phyloP scores from a whole-genome alignment of 2,329 filamentous ascomycete species.

The Fusarium udum region DNA sequence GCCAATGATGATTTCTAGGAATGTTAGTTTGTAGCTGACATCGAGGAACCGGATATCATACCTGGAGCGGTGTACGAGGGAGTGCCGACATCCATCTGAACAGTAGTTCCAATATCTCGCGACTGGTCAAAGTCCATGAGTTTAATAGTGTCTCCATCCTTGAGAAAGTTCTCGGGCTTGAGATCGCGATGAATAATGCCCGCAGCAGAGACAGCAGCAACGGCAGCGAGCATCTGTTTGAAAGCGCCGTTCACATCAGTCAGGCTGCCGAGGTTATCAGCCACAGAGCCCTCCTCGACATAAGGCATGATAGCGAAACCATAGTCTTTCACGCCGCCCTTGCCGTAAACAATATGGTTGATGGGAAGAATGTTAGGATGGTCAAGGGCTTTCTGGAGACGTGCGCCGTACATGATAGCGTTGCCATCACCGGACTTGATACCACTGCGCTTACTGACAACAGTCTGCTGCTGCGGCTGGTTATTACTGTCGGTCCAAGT shows the following conservation, averaged over 20 bases:
- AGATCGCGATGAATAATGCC: conserved; percentile 17
- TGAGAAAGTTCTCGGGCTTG: conserved; percentile 24
- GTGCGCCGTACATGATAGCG: neutral
- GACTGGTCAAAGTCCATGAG: conserved; percentile 27
- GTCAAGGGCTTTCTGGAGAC: neutral
- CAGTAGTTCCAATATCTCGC: neutral
- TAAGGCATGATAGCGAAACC: conserved; percentile 16
- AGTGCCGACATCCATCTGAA: conserved; percentile 12
- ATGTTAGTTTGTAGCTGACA: rapidly evolving
- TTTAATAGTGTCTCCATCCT: conserved; percentile 15
- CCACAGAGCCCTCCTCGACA: conserved; percentile 4
- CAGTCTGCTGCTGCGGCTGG: neutral
- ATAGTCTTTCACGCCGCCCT: neutral
- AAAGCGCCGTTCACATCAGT: conserved; percentile 4
- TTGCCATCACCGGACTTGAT: neutral
- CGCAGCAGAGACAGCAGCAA: conserved; percentile 8
- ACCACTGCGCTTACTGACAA: conserved; percentile 14
- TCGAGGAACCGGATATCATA: neutral
- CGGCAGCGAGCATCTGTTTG: conserved; percentile 16
- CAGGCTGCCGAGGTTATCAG: conserved; percentile 1
- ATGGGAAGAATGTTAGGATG: conserved; percentile 14
- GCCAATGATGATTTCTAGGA: conserved; percentile 4
- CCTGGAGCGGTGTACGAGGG: conserved; percentile 12
- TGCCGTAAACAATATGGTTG: neutral
- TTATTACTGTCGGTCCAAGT: neutral